A percentile compares a stretch with the other conserved stretches of the same genome.
Evolutionary conservation across 2,329 filamentous ascomycete genomes (phyloP).

Genomic region (Penicillium verrucosum): DNA sequence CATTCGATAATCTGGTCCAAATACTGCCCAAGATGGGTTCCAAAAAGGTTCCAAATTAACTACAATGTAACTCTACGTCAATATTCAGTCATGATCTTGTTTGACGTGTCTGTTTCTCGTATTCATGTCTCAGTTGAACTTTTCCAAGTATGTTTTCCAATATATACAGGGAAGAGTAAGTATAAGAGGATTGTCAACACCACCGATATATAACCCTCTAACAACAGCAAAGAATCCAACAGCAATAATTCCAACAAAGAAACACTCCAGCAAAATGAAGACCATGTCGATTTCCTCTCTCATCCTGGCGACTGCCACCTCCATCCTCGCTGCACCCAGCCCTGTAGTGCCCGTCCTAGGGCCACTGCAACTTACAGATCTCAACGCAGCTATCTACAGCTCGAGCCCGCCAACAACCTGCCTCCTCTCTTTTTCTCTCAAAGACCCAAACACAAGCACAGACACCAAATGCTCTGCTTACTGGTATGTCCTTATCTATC

Average conservation of each 20-base stretch:
- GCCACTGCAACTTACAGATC: conserved; percentile 9
- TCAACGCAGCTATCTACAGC: conserved; percentile 9
- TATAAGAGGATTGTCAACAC: conserved; percentile 1
- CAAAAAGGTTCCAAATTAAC: neutral
- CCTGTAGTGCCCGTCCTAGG: neutral
- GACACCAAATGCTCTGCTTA: conserved; percentile 8
- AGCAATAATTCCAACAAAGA: neutral
- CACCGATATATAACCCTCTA: neutral
- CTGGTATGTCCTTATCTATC: conserved; percentile 11
- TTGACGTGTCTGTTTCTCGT: neutral
- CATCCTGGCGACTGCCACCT: conserved; percentile 10
- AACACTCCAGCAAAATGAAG: conserved; percentile 12
- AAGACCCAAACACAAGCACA: conserved; percentile 14
- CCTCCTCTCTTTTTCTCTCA: conserved; percentile 9
- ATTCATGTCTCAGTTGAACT: neutral
- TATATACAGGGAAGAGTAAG: neutral
- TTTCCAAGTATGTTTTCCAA: neutral
- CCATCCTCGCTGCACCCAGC: conserved; percentile 10
- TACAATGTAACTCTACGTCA: conserved; percentile 1
- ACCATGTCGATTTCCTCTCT: conserved; percentile 1
- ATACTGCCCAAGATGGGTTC: neutral
- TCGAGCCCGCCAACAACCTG: conserved; percentile 7
- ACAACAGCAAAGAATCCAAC: neutral
- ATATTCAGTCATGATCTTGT: neutral
- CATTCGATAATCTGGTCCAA: neutral